A percentile compares a stretch with the other conserved stretches of the same genome.
phyloP scores from a whole-genome alignment of 2,329 filamentous ascomycete genomes.

The Penicillium sp. region DNA sequence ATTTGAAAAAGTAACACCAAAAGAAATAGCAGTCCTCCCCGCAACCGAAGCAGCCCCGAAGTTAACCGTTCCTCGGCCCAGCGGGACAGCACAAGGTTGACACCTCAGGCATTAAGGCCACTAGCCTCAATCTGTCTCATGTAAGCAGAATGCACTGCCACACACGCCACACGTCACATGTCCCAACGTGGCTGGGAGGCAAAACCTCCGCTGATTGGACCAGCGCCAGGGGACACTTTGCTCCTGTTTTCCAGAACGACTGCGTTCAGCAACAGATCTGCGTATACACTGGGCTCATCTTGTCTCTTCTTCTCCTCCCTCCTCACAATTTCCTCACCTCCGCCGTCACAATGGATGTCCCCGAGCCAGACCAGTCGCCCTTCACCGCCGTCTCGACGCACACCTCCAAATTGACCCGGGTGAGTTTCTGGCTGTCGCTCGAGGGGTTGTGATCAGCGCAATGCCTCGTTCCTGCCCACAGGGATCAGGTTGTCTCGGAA shows the following conservation, averaged over 20 bases:
- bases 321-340: constrained; percentile 7
- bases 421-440: constrained; percentile 29
- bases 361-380: constrained; percentile 85
- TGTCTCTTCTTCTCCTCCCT: constrained; percentile 15
- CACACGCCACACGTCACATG: constrained; percentile 8
- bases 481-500: background rate
- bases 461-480: constrained; percentile 1
- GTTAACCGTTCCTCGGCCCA: constrained; percentile 29
- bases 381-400: constrained; percentile 88
- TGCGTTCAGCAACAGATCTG: constrained; percentile 25
- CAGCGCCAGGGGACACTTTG: constrained; percentile 37
- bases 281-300: constrained; percentile 17
- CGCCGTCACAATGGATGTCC: constrained; percentile 69
- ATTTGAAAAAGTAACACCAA: too few relatives aligned
- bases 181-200: constrained; percentile 24
- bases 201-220: constrained; percentile 18
- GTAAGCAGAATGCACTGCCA: background rate
- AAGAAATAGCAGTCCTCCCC: too few relatives aligned
- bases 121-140: background rate
- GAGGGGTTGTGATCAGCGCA: constrained; percentile 14
- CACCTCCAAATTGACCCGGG: constrained; percentile 56
- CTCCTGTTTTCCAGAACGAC: constrained; percentile 28
- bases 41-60: constrained; percentile 27
- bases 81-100: background rate
- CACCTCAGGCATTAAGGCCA: background rate